These are phyloP conservation scores for Austropuccinia psidii DNA, from an alignment of 1,284 basidiomycete genomes.

Conservation along the genomic window DNA sequence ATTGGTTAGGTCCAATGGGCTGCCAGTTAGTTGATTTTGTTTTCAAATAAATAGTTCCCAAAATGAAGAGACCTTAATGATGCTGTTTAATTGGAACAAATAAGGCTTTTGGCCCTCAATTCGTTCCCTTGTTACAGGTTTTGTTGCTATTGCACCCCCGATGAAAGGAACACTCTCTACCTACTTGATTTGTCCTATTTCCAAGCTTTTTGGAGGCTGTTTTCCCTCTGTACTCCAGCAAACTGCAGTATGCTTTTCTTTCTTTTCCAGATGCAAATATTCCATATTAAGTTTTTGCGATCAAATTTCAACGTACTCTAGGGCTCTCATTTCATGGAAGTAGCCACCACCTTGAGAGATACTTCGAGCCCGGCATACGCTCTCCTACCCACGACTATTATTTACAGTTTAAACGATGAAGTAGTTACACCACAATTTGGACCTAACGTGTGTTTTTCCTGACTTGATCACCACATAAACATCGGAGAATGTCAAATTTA, in stretches of 20 bases:
- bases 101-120: conserved; percentile 24
- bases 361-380: conserved; percentile 9
- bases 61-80: background rate
- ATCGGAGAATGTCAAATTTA: no score
- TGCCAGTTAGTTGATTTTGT: background rate
- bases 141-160: background rate
- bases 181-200: background rate
- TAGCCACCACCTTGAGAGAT: background rate
- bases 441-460: background rate
- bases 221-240: conserved; percentile 9
- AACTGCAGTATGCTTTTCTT: background rate
- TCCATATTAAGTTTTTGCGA: background rate
- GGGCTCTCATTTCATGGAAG: background rate
- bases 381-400: conserved; percentile 37
- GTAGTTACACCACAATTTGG: conserved; percentile 38
- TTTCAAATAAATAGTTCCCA: background rate
- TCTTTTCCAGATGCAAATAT: background rate
- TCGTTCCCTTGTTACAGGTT: background rate
- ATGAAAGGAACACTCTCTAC: conserved; percentile 10
- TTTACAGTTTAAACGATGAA: conserved; percentile 38
- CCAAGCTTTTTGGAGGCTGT: background rate
- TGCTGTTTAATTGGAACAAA: background rate
- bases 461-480: no score
- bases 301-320: background rate
- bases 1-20: conserved; percentile 27